Percentiles rank a stretch among this genome's conserved stretches.
phyloP scores from a whole-genome alignment of 2,329 filamentous ascomycete species.

The Phaeomoniella chlamydospora region DNA sequence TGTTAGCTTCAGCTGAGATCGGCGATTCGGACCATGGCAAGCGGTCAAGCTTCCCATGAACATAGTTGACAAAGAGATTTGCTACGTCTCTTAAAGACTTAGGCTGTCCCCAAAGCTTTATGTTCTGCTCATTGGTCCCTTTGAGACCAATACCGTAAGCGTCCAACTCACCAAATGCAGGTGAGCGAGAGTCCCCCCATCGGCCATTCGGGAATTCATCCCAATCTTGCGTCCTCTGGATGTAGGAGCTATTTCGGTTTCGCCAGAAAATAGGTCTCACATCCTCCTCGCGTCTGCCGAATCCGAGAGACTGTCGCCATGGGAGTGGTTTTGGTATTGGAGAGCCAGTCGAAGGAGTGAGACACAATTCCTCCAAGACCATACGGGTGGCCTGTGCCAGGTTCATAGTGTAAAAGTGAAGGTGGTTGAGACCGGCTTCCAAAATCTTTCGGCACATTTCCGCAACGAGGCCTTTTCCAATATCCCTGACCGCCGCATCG shows the following conservation, averaged over 20 bases:
- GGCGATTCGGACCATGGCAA: slow-evolving; percentile 90
- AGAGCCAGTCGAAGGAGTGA: slow-evolving; percentile 63
- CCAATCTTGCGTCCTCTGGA: slow-evolving; percentile 93
- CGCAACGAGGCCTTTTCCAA: slow-evolving; percentile 75
- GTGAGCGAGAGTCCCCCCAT: slow-evolving; percentile 94
- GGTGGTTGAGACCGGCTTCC: slow-evolving; percentile 64
- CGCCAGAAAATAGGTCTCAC: slow-evolving; percentile 98
- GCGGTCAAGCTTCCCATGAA: slow-evolving; percentile 64
- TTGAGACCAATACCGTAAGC: slow-evolving; percentile 88
- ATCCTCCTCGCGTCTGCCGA: slow-evolving; percentile 81
- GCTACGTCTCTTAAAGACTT: slow-evolving; percentile 66
- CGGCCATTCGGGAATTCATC: slow-evolving; percentile 97
- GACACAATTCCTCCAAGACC: slow-evolving; percentile 77
- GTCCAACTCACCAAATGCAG: slow-evolving; percentile 89
- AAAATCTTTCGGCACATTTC: slow-evolving; percentile 82
- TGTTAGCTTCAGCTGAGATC: slow-evolving; percentile 67
- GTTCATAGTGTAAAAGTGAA: slow-evolving; percentile 99
- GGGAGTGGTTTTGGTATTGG: slow-evolving; percentile 82
- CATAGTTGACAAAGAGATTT: slow-evolving; percentile 70
- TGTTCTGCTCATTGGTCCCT: slow-evolving; percentile 89
- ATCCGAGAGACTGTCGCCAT: slow-evolving; percentile 86
- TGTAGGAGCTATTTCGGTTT: slow-evolving; percentile 90
- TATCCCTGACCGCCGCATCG: slow-evolving; percentile 77
- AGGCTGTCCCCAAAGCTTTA: slow-evolving; percentile 86
- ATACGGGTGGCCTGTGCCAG: slow-evolving; percentile 85